Base-by-base conservation (phyloP, 768 basidiomycete genomes). In the Mycena crocata region DNA sequence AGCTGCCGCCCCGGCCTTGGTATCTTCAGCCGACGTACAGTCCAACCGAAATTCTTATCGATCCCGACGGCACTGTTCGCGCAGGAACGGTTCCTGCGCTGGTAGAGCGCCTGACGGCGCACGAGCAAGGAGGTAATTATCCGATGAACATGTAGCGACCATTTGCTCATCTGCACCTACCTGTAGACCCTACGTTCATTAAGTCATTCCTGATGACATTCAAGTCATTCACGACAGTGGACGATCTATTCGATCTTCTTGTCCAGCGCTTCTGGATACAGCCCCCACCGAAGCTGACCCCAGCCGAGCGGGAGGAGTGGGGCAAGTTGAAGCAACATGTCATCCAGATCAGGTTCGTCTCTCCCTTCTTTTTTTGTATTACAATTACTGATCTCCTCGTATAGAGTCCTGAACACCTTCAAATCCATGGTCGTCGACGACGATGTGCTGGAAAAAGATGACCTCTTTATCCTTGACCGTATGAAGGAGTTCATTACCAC, bases 201-300 rank as follows among this genome's bases (percentile, higher is more conserved):
- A 90, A 91, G 75, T 91, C 96, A 1, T 99, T 99, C 86, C 80
- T 99, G 69, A 91, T 98, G 88, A 98, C 97, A 1, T 98, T 94
- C 84, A 94, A 96, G 74, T 96, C 95, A 1, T 98, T 99, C 78
- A 94, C 93, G 19, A 90, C 90, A 7, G 82, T 93, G 48, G 87
- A 93, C 61, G 91, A 95, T 51, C 81, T 99, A 12, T 91, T 97
- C 59, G 90, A 95, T 63, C 83, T 92, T 21, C 89, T 99, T 23
- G 86, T 93, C 9, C 84, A 86, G 46, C 89, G 97, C 21, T 99
- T 95, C 80, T 84, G 86, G 71, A 90, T 96, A 30, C 83, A 87
- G 52, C 85, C 93, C 26, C 97, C 96, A 0, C 83, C 86, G 7
- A 89, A 86, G 8, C 74, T 98, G 39, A 84, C 81, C 12, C 78